Evolutionary conservation across 208 protist genomes (phyloP).

Genomic region (Angomonas deanei): DNA sequence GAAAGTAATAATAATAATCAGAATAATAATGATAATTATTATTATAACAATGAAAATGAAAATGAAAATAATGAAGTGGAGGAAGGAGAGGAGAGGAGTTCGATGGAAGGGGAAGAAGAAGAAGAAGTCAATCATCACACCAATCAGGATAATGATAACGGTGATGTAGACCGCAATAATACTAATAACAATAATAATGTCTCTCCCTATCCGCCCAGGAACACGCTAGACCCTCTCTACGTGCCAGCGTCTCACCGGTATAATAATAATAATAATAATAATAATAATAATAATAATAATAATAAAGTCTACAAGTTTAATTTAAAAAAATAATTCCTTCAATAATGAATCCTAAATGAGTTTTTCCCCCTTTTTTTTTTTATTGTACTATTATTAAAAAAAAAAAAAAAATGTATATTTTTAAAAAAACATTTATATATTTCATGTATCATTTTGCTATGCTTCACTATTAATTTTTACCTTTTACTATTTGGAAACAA

Average conservation of each 20-base stretch:
- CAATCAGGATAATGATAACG: no score
- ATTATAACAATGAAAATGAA: no score
- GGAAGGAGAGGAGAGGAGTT: no score
- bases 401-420: background rate
- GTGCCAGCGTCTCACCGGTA: background rate
- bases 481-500: background rate
- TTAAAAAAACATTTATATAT: background rate
- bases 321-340: slow-evolving; percentile 3
- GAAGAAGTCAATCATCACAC: no score
- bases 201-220: background rate
- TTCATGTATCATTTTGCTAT: background rate
- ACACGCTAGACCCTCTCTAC: background rate
- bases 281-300: no score
- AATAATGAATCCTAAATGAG: background rate
- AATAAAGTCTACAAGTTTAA: background rate
- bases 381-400: background rate
- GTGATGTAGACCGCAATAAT: slow-evolving; percentile 2
- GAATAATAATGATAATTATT: no score
- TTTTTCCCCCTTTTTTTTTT: slow-evolving; percentile 1
- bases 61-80: no score
- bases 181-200: slow-evolving; percentile 6
- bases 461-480: background rate
- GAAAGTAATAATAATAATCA: no score
- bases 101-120: no score
- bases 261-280: background rate